Evolutionary conservation across 176 grass and related monocot species (phyloP), one percentile per base, ranked within the genome.

Genomic region (Zizania latifolia): DNA sequence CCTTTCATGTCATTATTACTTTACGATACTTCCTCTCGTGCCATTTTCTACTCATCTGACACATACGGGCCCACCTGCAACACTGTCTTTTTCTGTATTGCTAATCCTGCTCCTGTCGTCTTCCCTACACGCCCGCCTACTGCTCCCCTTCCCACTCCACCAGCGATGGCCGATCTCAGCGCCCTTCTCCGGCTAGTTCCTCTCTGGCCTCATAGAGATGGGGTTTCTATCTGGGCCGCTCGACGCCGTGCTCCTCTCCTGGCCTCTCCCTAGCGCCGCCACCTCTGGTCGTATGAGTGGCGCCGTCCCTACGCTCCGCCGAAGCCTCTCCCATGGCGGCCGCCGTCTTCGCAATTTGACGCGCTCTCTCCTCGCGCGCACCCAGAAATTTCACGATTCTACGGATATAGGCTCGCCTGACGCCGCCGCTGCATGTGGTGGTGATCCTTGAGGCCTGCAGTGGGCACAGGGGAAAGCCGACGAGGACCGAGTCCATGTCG

Each of bases 381-480:
- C 82, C 0, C 67, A 90, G 0, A 74, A 35, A 8, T 51, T 78
- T 2, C 87, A 77, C 16, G 46, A 6, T 17, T 66, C 70, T 0
- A 12, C 32, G 65, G 76, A 84, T 54, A 62, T 70, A 14, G 66
- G 59, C 38, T 81, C 57, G 22, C 69, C 80, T 0, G 78, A 51
- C 82, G 81, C 84, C 11, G 82, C 83, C 6, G 64, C 78, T 1
- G 55, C 78, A 1, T 73, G 66, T 4, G 90, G 65, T 1, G 80
- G 59, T 1, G 71, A 57, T 10, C 46, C 45, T 28, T 24, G 62
- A 10, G 86, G 75, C 4, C 38, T 92, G 43, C 91, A 99, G 81
- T 94, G 95, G 95, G 95, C 91, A 26, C 95, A 94, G 67, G 95
- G 95, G 1, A 94, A 89, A 63, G 95, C 95, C 51, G 95, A 91